Conservation (phyloP, 768 basidiomycete genomes). For the Nevesoporus exiguus region DNA sequence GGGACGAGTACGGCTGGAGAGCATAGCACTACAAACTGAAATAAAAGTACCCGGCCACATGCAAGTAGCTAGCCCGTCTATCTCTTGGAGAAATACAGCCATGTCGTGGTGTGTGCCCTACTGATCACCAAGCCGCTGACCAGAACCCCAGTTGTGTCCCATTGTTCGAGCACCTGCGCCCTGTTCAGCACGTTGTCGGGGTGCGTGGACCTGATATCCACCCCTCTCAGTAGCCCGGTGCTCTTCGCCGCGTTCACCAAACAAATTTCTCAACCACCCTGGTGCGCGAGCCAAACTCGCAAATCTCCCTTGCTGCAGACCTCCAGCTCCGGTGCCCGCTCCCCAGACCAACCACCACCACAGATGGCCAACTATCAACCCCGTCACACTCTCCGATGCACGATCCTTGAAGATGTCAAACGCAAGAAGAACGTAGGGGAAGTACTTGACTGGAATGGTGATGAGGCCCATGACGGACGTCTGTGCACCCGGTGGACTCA, state of each 20-base stretch:
- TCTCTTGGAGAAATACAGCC: background rate
- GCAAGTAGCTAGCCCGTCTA: background rate
- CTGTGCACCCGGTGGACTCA: conserved; percentile 62
- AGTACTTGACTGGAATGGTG: conserved; percentile 65
- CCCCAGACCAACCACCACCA: conserved; percentile 80
- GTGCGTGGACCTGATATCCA: conserved; percentile 60
- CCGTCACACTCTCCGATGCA: conserved; percentile 58
- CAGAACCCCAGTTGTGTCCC: conserved; percentile 53
- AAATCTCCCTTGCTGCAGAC: conserved; percentile 36
- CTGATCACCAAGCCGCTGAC: conserved; percentile 44
- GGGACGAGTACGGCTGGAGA: conserved; percentile 29
- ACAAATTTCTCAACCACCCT: conserved; percentile 49
- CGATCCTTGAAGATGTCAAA: conserved; percentile 70
- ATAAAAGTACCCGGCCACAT: background rate
- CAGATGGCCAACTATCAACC: conserved; percentile 71
- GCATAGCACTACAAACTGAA: conserved; percentile 12
- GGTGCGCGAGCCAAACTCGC: conserved; percentile 50
- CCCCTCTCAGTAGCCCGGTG: conserved; percentile 35
- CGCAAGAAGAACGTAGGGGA: conserved; percentile 69
- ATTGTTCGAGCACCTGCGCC: conserved; percentile 18
- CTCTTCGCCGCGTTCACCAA: conserved; percentile 40
- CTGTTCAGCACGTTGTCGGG: conserved; percentile 35
- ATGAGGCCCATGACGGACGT: conserved; percentile 80
- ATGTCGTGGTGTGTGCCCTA: conserved; percentile 3
- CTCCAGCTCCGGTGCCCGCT: conserved; percentile 38